phyloP scores from a whole-genome alignment of 495 filamentous ascomycete genomes.

The Jackrogersella multiformis region DNA sequence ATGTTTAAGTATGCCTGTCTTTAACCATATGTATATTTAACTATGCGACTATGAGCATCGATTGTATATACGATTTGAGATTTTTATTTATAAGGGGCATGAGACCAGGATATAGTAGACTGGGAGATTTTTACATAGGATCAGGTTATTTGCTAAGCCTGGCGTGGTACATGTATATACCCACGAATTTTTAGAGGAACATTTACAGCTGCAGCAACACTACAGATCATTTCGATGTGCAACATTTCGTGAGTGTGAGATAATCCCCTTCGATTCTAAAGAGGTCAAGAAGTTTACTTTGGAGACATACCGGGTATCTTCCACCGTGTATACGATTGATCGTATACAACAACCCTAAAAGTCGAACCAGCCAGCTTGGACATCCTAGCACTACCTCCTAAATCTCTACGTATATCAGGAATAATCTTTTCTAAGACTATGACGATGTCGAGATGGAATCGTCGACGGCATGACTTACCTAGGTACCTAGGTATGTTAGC shows the following conservation, averaged over 20 bases:
- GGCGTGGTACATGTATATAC: conserved; percentile 26
- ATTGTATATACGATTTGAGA: conserved; percentile 34
- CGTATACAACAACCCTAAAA: too few species aligned
- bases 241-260: not conserved
- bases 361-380: too few species aligned
- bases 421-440: too few species aligned
- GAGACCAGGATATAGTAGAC: conserved; percentile 23
- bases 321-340: too few species aligned
- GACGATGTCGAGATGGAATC: not conserved
- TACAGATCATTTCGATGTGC: not conserved
- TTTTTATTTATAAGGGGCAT: conserved; percentile 10
- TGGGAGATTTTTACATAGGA: conserved; percentile 12
- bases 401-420: too few species aligned
- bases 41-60: conserved; percentile 2
- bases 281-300: not conserved
- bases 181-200: conserved; percentile 22
- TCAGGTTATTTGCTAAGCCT: conserved; percentile 1
- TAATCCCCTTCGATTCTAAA: not conserved
- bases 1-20: conserved; percentile 44
- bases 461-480: not conserved
- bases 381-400: too few species aligned
- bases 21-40: conserved; percentile 11
- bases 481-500: too few species aligned
- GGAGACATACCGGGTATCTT: too few species aligned
- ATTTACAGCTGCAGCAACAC: conserved; percentile 18